Evolutionary conservation across 768 basidiomycete genomes (phyloP).

Genomic region (Albatrellus ellisii): DNA sequence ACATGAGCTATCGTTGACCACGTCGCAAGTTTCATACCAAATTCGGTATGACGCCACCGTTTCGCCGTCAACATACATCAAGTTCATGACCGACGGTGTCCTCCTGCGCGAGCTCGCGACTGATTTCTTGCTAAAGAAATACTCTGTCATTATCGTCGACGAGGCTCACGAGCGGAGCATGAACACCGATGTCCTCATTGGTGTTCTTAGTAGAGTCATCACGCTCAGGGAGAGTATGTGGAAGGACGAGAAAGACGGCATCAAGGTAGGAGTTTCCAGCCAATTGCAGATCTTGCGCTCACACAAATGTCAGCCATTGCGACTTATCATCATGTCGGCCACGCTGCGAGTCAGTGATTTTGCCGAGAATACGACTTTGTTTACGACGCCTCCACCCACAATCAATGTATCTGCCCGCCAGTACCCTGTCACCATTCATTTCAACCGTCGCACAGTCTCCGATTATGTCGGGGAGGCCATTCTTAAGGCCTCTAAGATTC

Average conservation of each 20-base stretch:
- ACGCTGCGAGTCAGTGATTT: slow-evolving; percentile 93
- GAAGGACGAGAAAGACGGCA: slow-evolving; percentile 58
- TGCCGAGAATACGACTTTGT: slow-evolving; percentile 71
- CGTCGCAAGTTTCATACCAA: slow-evolving; percentile 84
- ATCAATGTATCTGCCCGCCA: slow-evolving; percentile 85
- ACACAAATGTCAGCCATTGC: slow-evolving; percentile 55
- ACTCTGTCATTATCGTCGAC: slow-evolving; percentile 91
- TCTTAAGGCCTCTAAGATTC: slow-evolving; percentile 85
- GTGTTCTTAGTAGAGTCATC: slow-evolving; percentile 88
- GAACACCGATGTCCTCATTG: slow-evolving; percentile 96
- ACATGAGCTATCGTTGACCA: slow-evolving; percentile 78
- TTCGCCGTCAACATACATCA: slow-evolving; percentile 81
- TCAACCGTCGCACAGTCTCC: slow-evolving; percentile 70
- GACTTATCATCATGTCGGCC: slow-evolving; percentile 97
- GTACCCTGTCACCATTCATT: slow-evolving; percentile 92
- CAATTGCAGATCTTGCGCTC: too few species aligned
- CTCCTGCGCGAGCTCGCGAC: slow-evolving; percentile 82
- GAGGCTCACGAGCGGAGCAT: slow-evolving; percentile 98
- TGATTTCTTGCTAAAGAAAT: slow-evolving; percentile 89
- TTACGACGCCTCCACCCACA: slow-evolving; percentile 77
- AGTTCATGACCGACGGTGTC: slow-evolving; percentile 99
- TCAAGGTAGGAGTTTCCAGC: slow-evolving; percentile 38
- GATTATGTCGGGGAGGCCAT: slow-evolving; percentile 89
- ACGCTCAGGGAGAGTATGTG: slow-evolving; percentile 84
- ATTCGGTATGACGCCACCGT: slow-evolving; percentile 96